Conservation (phyloP, 768 basidiomycete species). For the Leccinum variicolor region DNA sequence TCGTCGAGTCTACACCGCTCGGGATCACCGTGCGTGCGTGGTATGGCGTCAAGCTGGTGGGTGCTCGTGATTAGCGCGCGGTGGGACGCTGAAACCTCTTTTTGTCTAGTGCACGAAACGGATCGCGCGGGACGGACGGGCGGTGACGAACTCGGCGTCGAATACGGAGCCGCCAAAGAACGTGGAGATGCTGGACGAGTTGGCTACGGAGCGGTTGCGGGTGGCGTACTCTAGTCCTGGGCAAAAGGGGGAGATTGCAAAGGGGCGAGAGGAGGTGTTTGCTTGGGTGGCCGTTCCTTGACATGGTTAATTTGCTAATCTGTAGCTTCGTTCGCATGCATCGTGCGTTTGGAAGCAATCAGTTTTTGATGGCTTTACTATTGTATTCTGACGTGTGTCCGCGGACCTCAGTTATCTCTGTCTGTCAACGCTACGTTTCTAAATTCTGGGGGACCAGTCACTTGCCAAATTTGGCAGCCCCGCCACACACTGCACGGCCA, state of each 20-base stretch:
- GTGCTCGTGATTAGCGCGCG: slow-evolving; percentile 21
- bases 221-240: slow-evolving; percentile 54
- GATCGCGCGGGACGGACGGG: slow-evolving; percentile 40
- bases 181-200: slow-evolving; percentile 58
- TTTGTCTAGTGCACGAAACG: slow-evolving; percentile 56
- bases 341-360: not conserved
- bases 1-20: slow-evolving; percentile 47
- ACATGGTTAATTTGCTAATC: slow-evolving; percentile 8
- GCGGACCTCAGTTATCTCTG: too few relatives aligned
- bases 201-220: slow-evolving; percentile 69
- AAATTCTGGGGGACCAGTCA: too few relatives aligned
- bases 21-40: slow-evolving; percentile 69
- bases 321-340: not conserved
- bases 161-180: slow-evolving; percentile 54
- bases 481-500: not conserved
- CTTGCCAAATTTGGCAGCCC: not conserved
- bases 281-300: slow-evolving; percentile 38
- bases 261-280: slow-evolving; percentile 42
- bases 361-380: not conserved
- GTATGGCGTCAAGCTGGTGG: slow-evolving; percentile 79
- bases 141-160: slow-evolving; percentile 48
- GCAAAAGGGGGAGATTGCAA: slow-evolving; percentile 34
- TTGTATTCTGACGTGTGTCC: too few relatives aligned
- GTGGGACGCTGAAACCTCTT: not conserved
- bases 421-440: too few relatives aligned